phyloP scores from a whole-genome alignment of 2,329 filamentous ascomycete genomes.

The Dendrostoma leiphaemia region DNA sequence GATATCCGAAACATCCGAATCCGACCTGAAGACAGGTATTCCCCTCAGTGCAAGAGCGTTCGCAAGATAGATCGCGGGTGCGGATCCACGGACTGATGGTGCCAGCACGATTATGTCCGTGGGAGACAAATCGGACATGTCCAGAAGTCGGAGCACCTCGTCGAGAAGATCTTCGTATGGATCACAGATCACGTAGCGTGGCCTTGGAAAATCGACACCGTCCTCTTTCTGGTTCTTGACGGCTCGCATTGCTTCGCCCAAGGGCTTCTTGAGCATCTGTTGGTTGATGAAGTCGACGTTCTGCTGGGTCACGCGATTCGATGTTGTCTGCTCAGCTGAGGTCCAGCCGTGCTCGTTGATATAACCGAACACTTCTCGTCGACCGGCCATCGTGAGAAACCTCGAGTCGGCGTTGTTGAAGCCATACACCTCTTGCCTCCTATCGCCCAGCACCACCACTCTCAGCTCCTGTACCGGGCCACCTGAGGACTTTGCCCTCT shows the following conservation, averaged over 20 bases:
- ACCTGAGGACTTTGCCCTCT: neutral
- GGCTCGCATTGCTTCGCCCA: constrained; percentile 12
- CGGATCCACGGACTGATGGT: constrained; percentile 10
- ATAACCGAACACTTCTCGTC: constrained; percentile 14
- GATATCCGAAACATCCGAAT: constrained; percentile 16
- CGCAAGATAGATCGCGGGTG: constrained; percentile 6
- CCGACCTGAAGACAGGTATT: constrained; percentile 15
- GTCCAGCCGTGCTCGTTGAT: constrained; percentile 11
- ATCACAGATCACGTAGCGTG: constrained; percentile 15
- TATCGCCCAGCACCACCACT: constrained; percentile 15
- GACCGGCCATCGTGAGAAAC: constrained; percentile 13
- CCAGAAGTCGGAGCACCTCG: constrained; percentile 9
- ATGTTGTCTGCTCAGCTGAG: constrained; percentile 10
- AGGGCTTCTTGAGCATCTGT: constrained; percentile 16
- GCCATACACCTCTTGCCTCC: constrained; percentile 14
- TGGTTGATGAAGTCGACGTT: constrained; percentile 18
- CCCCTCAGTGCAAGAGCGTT: constrained; percentile 10
- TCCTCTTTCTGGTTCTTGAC: constrained; percentile 4
- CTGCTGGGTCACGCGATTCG: constrained; percentile 13
- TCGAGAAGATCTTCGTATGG: constrained; percentile 8
- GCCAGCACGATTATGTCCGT: constrained; percentile 16
- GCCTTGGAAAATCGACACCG: neutral
- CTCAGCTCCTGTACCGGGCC: neutral
- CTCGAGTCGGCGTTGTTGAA: constrained; percentile 19
- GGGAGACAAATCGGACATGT: neutral